These are phyloP conservation scores for Pseudopediastrum boryanum DNA, from an alignment of 139 green algal genomes.

Conservation along the genomic window DNA sequence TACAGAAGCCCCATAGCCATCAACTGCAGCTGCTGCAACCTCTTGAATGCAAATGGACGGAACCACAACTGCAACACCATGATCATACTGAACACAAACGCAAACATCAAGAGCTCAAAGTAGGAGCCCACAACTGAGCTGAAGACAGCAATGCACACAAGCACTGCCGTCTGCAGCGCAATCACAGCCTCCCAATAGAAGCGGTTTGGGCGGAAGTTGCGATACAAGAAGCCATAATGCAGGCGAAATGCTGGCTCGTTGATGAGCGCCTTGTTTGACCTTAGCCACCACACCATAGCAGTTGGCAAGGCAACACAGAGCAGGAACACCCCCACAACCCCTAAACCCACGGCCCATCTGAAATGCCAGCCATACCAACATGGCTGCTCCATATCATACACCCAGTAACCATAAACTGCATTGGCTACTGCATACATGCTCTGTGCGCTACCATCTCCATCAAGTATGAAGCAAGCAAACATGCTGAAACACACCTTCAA, in stretches of 20 bases:
- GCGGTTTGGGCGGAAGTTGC: not conserved
- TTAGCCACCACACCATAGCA: not conserved
- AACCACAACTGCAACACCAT: conserved; percentile 1
- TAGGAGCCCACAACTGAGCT: not conserved
- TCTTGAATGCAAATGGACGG: not conserved
- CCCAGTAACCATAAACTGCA: not conserved
- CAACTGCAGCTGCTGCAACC: conserved; percentile 14
- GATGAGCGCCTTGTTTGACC: not conserved
- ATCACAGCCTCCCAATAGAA: conserved; percentile 15
- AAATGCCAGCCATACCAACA: conserved; percentile 9
- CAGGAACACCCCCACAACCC: not conserved
- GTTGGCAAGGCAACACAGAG: not conserved
- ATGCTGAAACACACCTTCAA: not conserved
- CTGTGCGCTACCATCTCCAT: not conserved
- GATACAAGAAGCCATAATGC: conserved; percentile 18
- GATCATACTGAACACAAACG: not conserved
- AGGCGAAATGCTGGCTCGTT: not conserved
- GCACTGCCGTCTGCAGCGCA: not conserved
- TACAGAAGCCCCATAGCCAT: not conserved
- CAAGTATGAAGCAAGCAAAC: conserved; percentile 11
- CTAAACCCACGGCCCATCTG: not conserved
- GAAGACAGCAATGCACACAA: conserved; percentile 9
- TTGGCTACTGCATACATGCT: not conserved
- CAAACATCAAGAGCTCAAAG: conserved; percentile 3
- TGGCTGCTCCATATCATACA: not conserved